These are phyloP conservation scores for Dipteronia dyeriana DNA, from an alignment of 345 rosid species.

Conservation along the genomic window DNA sequence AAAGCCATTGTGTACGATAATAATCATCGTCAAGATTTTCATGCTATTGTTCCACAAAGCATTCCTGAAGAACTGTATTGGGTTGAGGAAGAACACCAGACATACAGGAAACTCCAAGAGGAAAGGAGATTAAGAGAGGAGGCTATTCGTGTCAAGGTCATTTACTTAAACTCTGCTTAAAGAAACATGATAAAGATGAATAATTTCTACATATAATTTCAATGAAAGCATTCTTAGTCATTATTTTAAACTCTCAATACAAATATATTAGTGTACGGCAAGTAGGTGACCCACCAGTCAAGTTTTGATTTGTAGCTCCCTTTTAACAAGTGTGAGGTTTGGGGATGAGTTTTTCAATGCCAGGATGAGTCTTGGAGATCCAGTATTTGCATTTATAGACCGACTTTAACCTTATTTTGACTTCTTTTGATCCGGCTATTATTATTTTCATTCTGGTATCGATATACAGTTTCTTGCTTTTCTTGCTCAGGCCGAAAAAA, in stretches of 20 bases:
- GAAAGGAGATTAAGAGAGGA: constrained; percentile 73
- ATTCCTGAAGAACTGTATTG: constrained; percentile 57
- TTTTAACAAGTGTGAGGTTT: constrained; percentile 9
- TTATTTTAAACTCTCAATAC: not conserved
- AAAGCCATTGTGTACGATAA: constrained; percentile 74
- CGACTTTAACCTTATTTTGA: constrained; percentile 16
- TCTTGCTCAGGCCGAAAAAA: constrained; percentile 59
- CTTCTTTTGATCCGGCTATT: constrained; percentile 1
- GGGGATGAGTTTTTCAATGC: constrained; percentile 13
- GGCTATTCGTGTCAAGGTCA: constrained; percentile 74
- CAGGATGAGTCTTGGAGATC: not conserved
- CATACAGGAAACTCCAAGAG: constrained; percentile 62
- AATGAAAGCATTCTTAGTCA: not conserved
- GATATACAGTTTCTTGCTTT: constrained; percentile 15
- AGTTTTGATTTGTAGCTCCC: constrained; percentile 8
- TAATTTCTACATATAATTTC: not conserved
- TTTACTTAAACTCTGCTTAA: constrained; percentile 1
- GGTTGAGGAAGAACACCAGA: constrained; percentile 71
- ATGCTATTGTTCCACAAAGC: constrained; percentile 57
- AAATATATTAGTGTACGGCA: too few relatives aligned
- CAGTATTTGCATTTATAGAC: constrained; percentile 8
- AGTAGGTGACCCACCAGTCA: not conserved
- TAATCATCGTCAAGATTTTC: constrained; percentile 72
- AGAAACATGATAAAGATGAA: not conserved
- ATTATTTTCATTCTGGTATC: constrained; percentile 1